Conservation (phyloP, 1,284 basidiomycete species). For the Quambalaria eucalypti region DNA sequence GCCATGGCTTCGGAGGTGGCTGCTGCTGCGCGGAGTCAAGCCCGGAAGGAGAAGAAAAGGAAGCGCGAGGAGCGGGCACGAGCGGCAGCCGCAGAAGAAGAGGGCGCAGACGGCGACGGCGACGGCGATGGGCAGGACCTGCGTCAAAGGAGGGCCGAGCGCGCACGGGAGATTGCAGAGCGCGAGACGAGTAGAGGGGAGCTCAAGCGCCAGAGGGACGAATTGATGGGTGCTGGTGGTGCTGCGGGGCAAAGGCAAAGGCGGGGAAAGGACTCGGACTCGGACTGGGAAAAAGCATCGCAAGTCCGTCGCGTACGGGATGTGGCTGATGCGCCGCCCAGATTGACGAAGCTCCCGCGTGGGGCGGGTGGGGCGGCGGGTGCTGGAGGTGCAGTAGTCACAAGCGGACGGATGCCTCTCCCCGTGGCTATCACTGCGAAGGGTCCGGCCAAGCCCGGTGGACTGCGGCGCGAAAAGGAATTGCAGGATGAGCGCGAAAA, state of each 20-base stretch:
- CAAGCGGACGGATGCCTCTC: slow-evolving; percentile 19
- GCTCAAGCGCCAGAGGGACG: slow-evolving; percentile 20
- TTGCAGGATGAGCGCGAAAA: slow-evolving; percentile 33
- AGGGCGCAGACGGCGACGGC: not conserved
- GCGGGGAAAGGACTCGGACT: slow-evolving; percentile 3
- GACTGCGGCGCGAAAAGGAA: not conserved
- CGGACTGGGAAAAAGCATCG: not conserved
- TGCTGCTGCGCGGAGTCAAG: not conserved
- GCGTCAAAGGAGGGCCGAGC: not conserved
- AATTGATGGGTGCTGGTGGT: not conserved
- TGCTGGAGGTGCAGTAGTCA: slow-evolving; percentile 16
- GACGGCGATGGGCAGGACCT: not conserved
- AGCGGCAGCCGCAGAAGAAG: not conserved
- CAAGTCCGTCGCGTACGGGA: slow-evolving; percentile 18
- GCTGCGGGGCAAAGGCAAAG: too few species aligned
- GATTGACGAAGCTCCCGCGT: slow-evolving; percentile 26
- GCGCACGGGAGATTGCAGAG: not conserved
- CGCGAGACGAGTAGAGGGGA: slow-evolving; percentile 16
- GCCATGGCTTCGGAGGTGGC: slow-evolving; percentile 25
- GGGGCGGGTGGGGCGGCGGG: slow-evolving; percentile 22
- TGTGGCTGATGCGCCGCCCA: slow-evolving; percentile 32
- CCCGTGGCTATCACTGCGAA: slow-evolving; percentile 15
- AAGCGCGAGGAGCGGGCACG: not conserved
- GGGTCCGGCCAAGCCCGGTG: not conserved
- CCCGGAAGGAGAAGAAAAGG: not conserved